phyloP scores from a whole-genome alignment of 1,284 basidiomycete species.

The Trametes pubescens region DNA sequence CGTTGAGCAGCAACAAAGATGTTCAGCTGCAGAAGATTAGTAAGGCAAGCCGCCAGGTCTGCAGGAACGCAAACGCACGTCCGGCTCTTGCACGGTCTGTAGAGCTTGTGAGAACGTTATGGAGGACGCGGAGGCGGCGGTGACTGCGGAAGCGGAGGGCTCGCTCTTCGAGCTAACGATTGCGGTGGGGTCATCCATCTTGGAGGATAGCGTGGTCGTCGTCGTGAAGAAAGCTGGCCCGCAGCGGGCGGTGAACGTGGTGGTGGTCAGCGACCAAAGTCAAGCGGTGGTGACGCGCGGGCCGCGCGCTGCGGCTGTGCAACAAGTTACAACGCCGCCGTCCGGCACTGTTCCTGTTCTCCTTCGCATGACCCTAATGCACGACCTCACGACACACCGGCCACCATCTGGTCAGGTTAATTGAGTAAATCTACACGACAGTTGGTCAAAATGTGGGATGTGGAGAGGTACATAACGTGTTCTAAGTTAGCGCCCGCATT shows the following conservation, averaged over 20 bases:
- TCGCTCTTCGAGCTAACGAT: constrained; percentile 43
- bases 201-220: constrained; percentile 3
- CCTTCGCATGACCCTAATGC: too few species aligned
- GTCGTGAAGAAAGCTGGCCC: constrained; percentile 22
- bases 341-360: too few species aligned
- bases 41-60: constrained; percentile 10
- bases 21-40: constrained; percentile 46
- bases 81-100: constrained; percentile 42
- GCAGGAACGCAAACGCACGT: constrained; percentile 37
- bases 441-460: too few species aligned
- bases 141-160: constrained; percentile 42
- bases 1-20: constrained; percentile 91
- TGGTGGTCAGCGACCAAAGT: constrained; percentile 12
- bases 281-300: background rate
- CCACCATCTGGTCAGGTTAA: too few species aligned
- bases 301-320: too few species aligned
- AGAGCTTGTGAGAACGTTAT: constrained; percentile 41
- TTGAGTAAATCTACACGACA: too few species aligned
- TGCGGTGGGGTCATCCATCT: constrained; percentile 40
- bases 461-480: too few species aligned
- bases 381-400: too few species aligned
- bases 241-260: constrained; percentile 33
- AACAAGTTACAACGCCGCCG: too few species aligned
- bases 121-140: constrained; percentile 40
- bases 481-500: too few species aligned